These are phyloP conservation scores for Ambrosia trifida DNA, from an alignment of 129 eudicot species.

Conservation along the genomic window DNA sequence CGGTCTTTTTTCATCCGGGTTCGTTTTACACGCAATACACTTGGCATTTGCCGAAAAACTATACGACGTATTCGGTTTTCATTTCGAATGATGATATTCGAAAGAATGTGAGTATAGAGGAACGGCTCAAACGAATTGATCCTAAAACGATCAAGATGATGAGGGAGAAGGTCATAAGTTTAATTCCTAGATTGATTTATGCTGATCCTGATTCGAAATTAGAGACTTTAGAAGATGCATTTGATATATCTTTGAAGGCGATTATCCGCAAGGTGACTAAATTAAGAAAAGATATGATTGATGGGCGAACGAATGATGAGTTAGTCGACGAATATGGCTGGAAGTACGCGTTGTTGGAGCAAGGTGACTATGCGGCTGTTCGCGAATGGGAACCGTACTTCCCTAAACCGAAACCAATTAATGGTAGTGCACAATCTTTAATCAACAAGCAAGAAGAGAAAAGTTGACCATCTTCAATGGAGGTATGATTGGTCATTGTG, in stretches of 20 bases:
- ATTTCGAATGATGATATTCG: constrained; percentile 16
- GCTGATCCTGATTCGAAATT: constrained; percentile 21
- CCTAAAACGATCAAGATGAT: constrained; percentile 15
- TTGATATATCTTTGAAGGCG: constrained; percentile 41
- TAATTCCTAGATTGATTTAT: constrained; percentile 25
- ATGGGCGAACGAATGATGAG: constrained; percentile 39
- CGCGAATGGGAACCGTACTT: constrained; percentile 62
- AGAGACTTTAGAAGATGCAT: constrained; percentile 26
- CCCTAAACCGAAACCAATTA: background rate
- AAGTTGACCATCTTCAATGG: background rate
- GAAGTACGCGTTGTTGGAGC: constrained; percentile 49
- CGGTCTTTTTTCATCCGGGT: constrained; percentile 16
- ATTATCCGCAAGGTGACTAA: constrained; percentile 29
- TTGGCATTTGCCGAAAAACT: constrained; percentile 14
- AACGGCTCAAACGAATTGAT: background rate
- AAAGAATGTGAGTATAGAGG: constrained; percentile 17
- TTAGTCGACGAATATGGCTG: constrained; percentile 39
- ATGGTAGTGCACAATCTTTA: constrained; percentile 15
- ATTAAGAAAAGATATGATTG: constrained; percentile 53
- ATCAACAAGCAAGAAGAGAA: constrained; percentile 41
- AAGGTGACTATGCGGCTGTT: constrained; percentile 49
- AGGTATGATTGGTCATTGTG: background rate
- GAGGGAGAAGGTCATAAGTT: constrained; percentile 24
- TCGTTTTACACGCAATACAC: constrained; percentile 21
- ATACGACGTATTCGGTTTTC: constrained; percentile 2